These are phyloP conservation scores for Globisporangium cederbergense DNA, from an alignment of 352 stramenopile species.

Conservation along the genomic window DNA sequence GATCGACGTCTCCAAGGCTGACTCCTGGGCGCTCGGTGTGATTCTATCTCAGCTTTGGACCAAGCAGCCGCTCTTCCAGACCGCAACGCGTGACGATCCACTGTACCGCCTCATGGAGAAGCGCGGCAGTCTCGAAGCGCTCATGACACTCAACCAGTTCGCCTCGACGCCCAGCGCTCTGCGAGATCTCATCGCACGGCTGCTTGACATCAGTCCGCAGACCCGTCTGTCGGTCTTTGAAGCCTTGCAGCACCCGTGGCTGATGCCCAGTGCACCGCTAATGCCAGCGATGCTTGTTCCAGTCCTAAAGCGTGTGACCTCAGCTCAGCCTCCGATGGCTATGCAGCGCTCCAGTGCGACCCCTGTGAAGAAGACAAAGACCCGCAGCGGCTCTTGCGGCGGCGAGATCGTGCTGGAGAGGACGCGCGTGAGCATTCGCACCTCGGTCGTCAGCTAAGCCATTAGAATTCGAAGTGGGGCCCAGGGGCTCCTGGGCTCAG, in stretches of 20 bases:
- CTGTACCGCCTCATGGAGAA: slow-evolving; percentile 45
- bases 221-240: slow-evolving; percentile 44
- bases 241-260: slow-evolving; percentile 56
- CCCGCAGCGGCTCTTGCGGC: slow-evolving; percentile 22
- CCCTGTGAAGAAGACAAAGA: slow-evolving; percentile 25
- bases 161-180: slow-evolving; percentile 25
- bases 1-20: slow-evolving; percentile 50
- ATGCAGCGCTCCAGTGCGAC: neutral
- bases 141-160: slow-evolving; percentile 29
- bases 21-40: slow-evolving; percentile 71
- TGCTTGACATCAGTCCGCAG: slow-evolving; percentile 47
- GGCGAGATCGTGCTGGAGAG: slow-evolving; percentile 60
- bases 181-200: slow-evolving; percentile 37
- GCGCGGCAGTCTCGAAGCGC: slow-evolving; percentile 20
- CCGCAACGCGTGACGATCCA: slow-evolving; percentile 36
- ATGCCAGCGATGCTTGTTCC: neutral
- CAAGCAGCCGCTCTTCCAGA: slow-evolving; percentile 53
- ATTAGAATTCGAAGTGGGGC: neutral
- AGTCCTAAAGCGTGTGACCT: slow-evolving; percentile 7
- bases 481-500: neutral
- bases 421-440: slow-evolving; percentile 47
- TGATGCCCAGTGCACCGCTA: slow-evolving; percentile 5
- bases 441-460: neutral
- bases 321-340: neutral
- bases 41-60: slow-evolving; percentile 66